Evolutionary conservation across 2,329 filamentous ascomycete species (phyloP).

Genomic region (Penicillium fuscoglaucum): DNA sequence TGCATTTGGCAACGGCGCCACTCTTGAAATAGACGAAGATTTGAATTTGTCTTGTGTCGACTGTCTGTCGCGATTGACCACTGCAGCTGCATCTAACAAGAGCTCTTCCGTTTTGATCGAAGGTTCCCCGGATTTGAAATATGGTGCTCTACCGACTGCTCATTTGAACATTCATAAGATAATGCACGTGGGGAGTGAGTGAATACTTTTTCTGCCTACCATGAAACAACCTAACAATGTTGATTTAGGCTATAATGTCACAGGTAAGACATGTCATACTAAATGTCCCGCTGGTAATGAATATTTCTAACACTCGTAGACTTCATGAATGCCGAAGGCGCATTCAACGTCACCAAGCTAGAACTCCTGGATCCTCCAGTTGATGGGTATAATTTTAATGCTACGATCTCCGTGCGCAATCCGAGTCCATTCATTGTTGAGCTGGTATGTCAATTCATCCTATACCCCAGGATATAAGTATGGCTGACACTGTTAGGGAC

Average conservation of each 20-base stretch:
- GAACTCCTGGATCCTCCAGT: slow-evolving; percentile 18
- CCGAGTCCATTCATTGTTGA: slow-evolving; percentile 25
- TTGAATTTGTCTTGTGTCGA: slow-evolving; percentile 27
- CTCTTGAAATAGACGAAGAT: slow-evolving; percentile 26
- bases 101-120: slow-evolving; percentile 21
- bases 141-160: slow-evolving; percentile 23
- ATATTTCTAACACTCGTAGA: slow-evolving; percentile 12
- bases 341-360: slow-evolving; percentile 27
- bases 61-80: slow-evolving; percentile 24
- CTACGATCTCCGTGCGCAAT: slow-evolving; percentile 26
- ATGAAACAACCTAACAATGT: background rate
- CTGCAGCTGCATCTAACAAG: slow-evolving; percentile 19
- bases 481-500: slow-evolving; percentile 17
- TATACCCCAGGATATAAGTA: background rate
- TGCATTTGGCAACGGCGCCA: slow-evolving; percentile 16
- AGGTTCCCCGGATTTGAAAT: slow-evolving; percentile 22
- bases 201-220: background rate
- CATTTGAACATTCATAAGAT: slow-evolving; percentile 29
- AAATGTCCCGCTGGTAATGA: background rate
- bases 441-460: slow-evolving; percentile 18
- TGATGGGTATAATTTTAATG: slow-evolving; percentile 30
- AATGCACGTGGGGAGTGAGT: slow-evolving; percentile 24
- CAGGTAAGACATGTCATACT: slow-evolving; percentile 12
- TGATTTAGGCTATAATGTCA: slow-evolving; percentile 24
- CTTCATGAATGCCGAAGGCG: slow-evolving; percentile 21